These are phyloP conservation scores for Ramaria sp. DNA, from an alignment of 768 basidiomycete genomes.

Conservation along the genomic window DNA sequence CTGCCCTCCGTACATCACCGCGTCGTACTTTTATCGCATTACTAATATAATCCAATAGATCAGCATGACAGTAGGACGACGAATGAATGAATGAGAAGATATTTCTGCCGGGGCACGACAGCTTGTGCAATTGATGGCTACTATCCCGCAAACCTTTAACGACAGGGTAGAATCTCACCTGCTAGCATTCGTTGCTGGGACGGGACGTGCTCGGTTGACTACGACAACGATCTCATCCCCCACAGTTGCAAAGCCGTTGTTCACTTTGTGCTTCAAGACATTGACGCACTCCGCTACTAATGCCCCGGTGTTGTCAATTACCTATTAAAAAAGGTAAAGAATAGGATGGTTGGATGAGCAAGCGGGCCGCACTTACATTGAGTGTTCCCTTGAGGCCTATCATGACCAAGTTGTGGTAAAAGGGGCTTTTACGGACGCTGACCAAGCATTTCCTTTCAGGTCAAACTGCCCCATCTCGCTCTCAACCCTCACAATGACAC, in stretches of 20 bases:
- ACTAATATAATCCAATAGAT: conserved; percentile 13
- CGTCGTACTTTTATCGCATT: conserved; percentile 83
- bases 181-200: conserved; percentile 32
- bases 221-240: conserved; percentile 97
- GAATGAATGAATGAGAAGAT: conserved; percentile 17
- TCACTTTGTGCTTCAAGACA: conserved; percentile 90
- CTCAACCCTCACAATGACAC: no score
- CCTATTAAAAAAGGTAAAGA: conserved; percentile 33
- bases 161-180: neutral
- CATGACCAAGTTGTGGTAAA: conserved; percentile 38
- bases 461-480: no score
- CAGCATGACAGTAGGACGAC: conserved; percentile 13
- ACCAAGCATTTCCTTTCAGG: no score
- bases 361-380: conserved; percentile 42
- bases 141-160: neutral
- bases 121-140: neutral
- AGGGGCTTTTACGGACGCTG: no score
- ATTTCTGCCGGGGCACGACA: conserved; percentile 18
- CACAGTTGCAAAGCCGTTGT: conserved; percentile 85
- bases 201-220: conserved; percentile 80
- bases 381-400: conserved; percentile 91
- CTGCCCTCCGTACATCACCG: conserved; percentile 91
- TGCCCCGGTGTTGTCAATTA: conserved; percentile 96
- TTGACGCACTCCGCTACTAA: conserved; percentile 94
- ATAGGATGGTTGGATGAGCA: neutral